Evolutionary conservation across 352 stramenopile species (phyloP), one percentile per base, ranked within the genome.

Genomic region (Globisporangium cylindrosporum): DNA sequence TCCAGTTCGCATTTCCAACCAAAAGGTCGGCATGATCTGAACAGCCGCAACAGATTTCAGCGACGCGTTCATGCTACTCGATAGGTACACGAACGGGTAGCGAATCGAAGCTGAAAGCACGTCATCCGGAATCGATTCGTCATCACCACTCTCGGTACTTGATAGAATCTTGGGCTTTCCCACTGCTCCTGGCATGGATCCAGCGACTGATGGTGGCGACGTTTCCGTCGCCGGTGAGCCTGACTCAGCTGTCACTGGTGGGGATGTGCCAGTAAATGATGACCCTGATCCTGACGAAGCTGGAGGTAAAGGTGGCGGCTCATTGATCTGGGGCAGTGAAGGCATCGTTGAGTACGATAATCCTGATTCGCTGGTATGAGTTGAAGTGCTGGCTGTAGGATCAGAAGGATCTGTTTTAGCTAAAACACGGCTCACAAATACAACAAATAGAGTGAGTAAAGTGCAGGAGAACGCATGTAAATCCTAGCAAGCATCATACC

Each of bases 11-110:
- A 22, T 59, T 66, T 14, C n/a, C 36, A 20, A 66, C 3, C 8
- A 66, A 14, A 12, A 59, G 32, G 18, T 43, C 3, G 29, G 1
- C 1, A 20, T 9, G 61, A 66, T 59, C 8, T 51, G 29, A n/a
- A 59, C 9, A 20, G 46, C 61, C 25, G 61, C 27, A 0, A 59
- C n/a, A 6, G 61, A 60, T 22, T 56, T 29, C n/a, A 14, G 27
- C 14, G 59, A 46, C 1, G 41, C 61, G 34, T 59, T 66, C 29
- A 51, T 1, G 18, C 8, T 49, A 22, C 18, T 24, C 43, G 48
- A 66, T 2, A 66, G 6, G 43, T 49, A 66, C 18, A 46, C 60
- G 32, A 66, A 58, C 18, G 60, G 60, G 22, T 59, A 66, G 2
- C 7, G 3, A 2, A 54, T 25, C 3, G 34, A 15, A 29, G 25